Conservation (phyloP, 2,329 filamentous ascomycete species). For the Dothistroma pini region DNA sequence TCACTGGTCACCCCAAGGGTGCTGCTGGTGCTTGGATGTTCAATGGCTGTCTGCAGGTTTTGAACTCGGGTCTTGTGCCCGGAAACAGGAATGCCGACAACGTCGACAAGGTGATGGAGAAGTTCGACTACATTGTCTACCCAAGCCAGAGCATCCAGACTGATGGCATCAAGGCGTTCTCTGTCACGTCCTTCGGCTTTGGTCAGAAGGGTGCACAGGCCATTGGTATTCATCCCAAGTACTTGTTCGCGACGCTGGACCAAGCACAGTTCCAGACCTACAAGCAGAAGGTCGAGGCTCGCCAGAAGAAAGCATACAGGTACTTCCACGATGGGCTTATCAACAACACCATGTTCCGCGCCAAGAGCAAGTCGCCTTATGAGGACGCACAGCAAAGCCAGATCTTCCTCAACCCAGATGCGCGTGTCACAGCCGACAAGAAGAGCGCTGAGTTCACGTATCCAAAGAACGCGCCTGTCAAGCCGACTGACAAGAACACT, state of each 20-base stretch:
- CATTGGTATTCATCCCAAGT: conserved; percentile 94
- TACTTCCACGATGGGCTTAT: conserved; percentile 98
- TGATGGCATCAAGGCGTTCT: conserved; percentile 97
- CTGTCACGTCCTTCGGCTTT: conserved; percentile 98
- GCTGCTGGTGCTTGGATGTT: conserved; percentile 99
- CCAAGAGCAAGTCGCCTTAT: conserved; percentile 89
- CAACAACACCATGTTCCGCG: conserved; percentile 96
- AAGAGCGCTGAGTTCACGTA: conserved; percentile 78
- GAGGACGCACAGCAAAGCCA: conserved; percentile 78
- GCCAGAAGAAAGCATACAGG: conserved; percentile 98
- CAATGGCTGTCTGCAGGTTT: conserved; percentile 93
- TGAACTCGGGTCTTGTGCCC: conserved; percentile 90
- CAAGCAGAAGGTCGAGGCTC: conserved; percentile 79
- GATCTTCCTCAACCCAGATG: conserved; percentile 91
- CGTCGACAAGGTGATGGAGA: conserved; percentile 91
- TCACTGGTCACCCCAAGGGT: conserved; percentile 98
- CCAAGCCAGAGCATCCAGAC: conserved; percentile 94
- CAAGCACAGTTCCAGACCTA: conserved; percentile 77
- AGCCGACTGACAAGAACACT: conserved; percentile 60
- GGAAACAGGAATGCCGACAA: conserved; percentile 99
- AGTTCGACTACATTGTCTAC: conserved; percentile 97
- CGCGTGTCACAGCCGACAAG: conserved; percentile 79
- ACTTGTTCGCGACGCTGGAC: conserved; percentile 92
- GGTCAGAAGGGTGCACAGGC: conserved; percentile 98
- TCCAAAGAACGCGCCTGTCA: conserved; percentile 65